These are phyloP conservation scores for Actinomucor elegans DNA, from an alignment of 371 early-diverging fungal species.

Conservation along the genomic window DNA sequence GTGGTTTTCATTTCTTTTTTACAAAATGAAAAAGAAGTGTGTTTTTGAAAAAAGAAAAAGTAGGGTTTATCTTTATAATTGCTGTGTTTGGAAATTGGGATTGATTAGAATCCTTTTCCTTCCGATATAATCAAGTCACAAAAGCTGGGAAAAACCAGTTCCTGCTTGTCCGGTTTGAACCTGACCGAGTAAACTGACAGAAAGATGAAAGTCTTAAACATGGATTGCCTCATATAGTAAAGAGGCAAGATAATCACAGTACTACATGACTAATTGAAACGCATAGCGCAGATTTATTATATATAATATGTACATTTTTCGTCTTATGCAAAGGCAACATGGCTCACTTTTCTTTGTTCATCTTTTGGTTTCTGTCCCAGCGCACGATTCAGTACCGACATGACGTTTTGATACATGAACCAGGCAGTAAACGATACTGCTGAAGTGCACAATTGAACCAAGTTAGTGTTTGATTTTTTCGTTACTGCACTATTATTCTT, in stretches of 20 bases:
- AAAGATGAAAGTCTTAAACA: too few relatives aligned
- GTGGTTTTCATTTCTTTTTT: constrained; percentile 4
- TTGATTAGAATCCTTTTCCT: neutral
- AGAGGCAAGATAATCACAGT: too few relatives aligned
- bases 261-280: too few relatives aligned
- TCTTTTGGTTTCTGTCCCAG: constrained; percentile 2
- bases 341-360: too few relatives aligned
- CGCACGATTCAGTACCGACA: constrained; percentile 1
- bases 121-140: neutral
- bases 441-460: constrained; percentile 4
- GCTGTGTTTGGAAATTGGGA: neutral
- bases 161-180: too few relatives aligned
- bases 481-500: neutral
- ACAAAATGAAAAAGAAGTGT: neutral
- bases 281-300: too few relatives aligned
- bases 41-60: neutral
- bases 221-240: too few relatives aligned
- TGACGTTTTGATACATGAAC: constrained; percentile 10
- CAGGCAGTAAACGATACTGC: constrained; percentile 17
- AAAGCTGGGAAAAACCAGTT: too few relatives aligned
- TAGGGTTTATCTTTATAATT: neutral
- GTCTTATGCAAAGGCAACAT: too few relatives aligned
- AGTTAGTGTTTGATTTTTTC: neutral
- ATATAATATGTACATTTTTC: too few relatives aligned
- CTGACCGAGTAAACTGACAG: too few relatives aligned